These are phyloP conservation scores for Termitomyces sp. DNA, from an alignment of 768 basidiomycete species.

Conservation along the genomic window DNA sequence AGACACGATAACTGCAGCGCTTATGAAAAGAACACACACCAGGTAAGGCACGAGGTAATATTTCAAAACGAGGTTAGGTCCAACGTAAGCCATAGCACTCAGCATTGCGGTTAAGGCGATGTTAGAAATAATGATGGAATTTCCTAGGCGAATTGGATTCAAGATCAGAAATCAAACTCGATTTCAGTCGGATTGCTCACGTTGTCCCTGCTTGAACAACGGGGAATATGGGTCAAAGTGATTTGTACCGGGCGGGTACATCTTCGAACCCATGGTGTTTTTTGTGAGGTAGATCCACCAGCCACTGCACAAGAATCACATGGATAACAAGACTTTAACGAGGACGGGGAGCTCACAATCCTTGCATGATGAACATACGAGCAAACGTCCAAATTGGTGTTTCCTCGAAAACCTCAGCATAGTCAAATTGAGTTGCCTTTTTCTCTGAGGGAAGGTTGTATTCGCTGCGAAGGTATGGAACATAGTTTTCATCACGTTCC, in stretches of 20 bases:
- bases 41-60: constrained; percentile 40
- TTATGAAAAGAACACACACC: constrained; percentile 19
- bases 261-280: constrained; percentile 43
- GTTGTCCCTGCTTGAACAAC: constrained; percentile 33
- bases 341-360: constrained; percentile 21
- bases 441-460: constrained; percentile 34
- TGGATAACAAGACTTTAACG: neutral
- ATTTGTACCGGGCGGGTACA: constrained; percentile 43
- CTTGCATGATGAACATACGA: constrained; percentile 45
- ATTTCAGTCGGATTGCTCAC: constrained; percentile 18
- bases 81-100: constrained; percentile 15
- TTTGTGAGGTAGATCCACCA: constrained; percentile 24
- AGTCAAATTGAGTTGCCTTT: constrained; percentile 33
- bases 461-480: constrained; percentile 42
- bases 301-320: constrained; percentile 8
- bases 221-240: constrained; percentile 34
- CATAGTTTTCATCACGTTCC: constrained; percentile 73
- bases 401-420: constrained; percentile 46
- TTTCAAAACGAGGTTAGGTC: constrained; percentile 17
- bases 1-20: neutral
- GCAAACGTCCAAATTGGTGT: constrained; percentile 39
- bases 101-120: constrained; percentile 23
- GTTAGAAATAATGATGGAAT: constrained; percentile 31
- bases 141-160: constrained; percentile 18
- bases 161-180: constrained; percentile 1